Base-by-base conservation (phyloP, 1,284 basidiomycete species). In the Heterobasidion occidentale region DNA sequence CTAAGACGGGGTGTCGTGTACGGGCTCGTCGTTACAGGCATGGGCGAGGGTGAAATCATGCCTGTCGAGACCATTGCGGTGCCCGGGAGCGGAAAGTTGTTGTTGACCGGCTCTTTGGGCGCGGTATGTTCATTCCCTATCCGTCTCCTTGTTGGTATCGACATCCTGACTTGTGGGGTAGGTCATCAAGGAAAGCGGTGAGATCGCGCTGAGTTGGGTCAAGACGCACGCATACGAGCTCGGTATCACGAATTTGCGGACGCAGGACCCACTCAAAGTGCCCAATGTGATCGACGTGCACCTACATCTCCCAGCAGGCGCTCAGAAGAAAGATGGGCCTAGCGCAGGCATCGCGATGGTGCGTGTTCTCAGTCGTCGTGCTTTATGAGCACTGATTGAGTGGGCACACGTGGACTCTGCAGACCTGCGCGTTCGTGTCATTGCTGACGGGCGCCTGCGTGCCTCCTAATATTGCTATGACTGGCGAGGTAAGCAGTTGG, bases 251-350 rank as follows among this genome's bases (percentile, higher is more conserved):
- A 77, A 79, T 54, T 73, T 77, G 35, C 79, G 81, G 47, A 75
- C 80, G 34, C 79, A 88, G 48, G 89, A 93, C 67, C 86, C 90
- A 36, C 71, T 93, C 59, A 88, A 88, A 63, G 75, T 84, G 3
- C 81, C 83, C 0, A 77, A 86, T 56, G 67, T 74, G 45, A 83
- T 92, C 55, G 92, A 95, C 65, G 76, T 95, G 9, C 94, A 96
- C 63, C 71, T 95, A n/a, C 93, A 96, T 67, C 73, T 95, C 45
- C 92, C 92, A 1, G 80, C 87, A 1, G 92, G 92, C 1, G 88
- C 90, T 1, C 88, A 92, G 68, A 92, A 87, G 76, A 95, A 95
- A 73, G 93, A 95, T 66, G 93, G 93, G 0, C 92, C 92, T 0
- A 90, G 87, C 62, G 92, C 93, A 0, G 93, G 93, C 5, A 80